Evolutionary conservation across 2,329 filamentous ascomycete species (phyloP).

Genomic region (Bipolaris oryzae): DNA sequence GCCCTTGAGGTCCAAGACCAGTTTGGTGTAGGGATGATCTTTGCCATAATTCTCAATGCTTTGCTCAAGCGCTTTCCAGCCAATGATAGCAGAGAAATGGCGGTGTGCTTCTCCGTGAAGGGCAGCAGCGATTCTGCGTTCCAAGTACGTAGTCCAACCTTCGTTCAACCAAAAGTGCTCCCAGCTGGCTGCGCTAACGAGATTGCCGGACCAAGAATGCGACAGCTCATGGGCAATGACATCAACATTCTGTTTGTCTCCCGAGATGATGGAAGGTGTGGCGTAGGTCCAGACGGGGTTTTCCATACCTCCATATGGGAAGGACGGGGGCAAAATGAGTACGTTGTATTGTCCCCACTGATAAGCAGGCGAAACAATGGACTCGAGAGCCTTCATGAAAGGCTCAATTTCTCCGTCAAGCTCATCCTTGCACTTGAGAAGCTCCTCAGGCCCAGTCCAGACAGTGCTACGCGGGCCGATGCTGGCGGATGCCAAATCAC

Average conservation of each 20-base stretch:
- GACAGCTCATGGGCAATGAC: slow-evolving; percentile 88
- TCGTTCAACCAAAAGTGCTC: slow-evolving; percentile 76
- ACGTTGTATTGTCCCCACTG: slow-evolving; percentile 96
- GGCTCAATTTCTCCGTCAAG: slow-evolving; percentile 89
- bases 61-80: slow-evolving; percentile 88
- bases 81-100: slow-evolving; percentile 94
- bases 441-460: slow-evolving; percentile 84
- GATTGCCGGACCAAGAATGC: slow-evolving; percentile 86
- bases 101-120: slow-evolving; percentile 85
- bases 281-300: slow-evolving; percentile 96
- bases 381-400: slow-evolving; percentile 85
- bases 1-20: slow-evolving; percentile 84
- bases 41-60: slow-evolving; percentile 77
- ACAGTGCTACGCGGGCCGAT: slow-evolving; percentile 87
- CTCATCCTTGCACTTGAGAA: slow-evolving; percentile 86
- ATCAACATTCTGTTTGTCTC: slow-evolving; percentile 82
- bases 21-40: slow-evolving; percentile 90
- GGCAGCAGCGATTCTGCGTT: slow-evolving; percentile 78
- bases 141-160: slow-evolving; percentile 94
- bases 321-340: slow-evolving; percentile 85
- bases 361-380: slow-evolving; percentile 77
- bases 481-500: slow-evolving; percentile 82
- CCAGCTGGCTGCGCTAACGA: slow-evolving; percentile 79
- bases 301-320: slow-evolving; percentile 68
- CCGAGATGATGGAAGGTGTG: slow-evolving; percentile 91